phyloP scores from a whole-genome alignment of 306 rosid species.

The Prunus padus region DNA sequence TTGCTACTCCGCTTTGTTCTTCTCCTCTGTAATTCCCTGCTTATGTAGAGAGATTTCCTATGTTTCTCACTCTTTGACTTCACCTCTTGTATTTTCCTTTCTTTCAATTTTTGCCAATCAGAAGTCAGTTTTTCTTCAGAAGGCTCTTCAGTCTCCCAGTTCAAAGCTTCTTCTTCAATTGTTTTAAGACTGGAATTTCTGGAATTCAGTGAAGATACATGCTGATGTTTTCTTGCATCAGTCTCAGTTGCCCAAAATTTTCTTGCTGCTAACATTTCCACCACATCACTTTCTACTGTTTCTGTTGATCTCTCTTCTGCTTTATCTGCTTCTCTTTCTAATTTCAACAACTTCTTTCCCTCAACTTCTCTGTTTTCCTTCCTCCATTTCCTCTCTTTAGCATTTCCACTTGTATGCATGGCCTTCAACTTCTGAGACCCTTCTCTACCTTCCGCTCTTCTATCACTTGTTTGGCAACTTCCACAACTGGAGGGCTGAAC shows the following conservation, averaged over 20 bases:
- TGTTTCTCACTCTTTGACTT: conserved; percentile 45
- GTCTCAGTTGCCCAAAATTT: conserved; percentile 36
- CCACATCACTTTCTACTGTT: conserved; percentile 29
- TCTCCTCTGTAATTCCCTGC: conserved; percentile 60
- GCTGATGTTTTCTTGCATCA: conserved; percentile 32
- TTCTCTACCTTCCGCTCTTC: conserved; percentile 33
- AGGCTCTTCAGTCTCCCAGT: conserved; percentile 22
- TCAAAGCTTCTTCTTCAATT: conserved; percentile 23
- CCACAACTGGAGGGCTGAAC: conserved; percentile 27
- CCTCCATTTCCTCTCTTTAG: conserved; percentile 36
- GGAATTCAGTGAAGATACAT: conserved; percentile 27
- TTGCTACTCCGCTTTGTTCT: conserved; percentile 46
- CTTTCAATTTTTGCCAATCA: conserved; percentile 40
- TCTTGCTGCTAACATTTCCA: conserved; percentile 41
- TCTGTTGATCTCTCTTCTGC: conserved; percentile 36
- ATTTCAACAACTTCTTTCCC: conserved; percentile 36
- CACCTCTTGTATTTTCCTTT: conserved; percentile 35
- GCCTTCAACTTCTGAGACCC: conserved; percentile 32
- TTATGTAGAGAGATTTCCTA: conserved; percentile 51
- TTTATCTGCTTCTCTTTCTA: conserved; percentile 29
- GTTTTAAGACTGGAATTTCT: conserved; percentile 36
- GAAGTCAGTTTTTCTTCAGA: conserved; percentile 23
- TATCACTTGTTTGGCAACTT: conserved; percentile 20
- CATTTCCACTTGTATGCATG: conserved; percentile 37
- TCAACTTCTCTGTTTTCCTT: conserved; percentile 11